Percentiles rank a stretch among this genome's conserved stretches.
These are phyloP conservation scores for Amylostereum areolatum DNA, from an alignment of 1,284 basidiomycete genomes.

Conservation along the genomic window DNA sequence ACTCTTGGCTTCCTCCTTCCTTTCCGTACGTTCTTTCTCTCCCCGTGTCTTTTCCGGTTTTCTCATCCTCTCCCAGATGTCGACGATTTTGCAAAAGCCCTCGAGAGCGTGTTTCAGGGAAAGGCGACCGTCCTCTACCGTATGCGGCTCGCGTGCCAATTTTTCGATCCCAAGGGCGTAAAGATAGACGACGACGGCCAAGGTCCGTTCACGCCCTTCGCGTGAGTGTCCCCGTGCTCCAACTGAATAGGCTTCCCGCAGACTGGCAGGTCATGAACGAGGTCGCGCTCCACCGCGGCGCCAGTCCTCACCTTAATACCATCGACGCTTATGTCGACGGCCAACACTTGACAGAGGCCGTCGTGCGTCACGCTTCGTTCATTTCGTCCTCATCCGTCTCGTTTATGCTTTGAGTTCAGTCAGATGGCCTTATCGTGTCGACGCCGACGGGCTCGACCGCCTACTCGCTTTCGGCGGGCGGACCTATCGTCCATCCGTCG, in stretches of 20 bases:
- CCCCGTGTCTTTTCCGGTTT: neutral
- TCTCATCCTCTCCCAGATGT: conserved; percentile 47
- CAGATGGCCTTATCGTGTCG: conserved; percentile 91
- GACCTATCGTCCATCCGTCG: conserved; percentile 94
- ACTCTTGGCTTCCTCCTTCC: conserved; percentile 92
- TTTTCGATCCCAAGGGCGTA: conserved; percentile 60
- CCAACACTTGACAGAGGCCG: conserved; percentile 91
- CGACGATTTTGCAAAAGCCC: conserved; percentile 71
- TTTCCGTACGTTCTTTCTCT: conserved; percentile 63
- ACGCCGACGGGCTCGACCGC: conserved; percentile 97
- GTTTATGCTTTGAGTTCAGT: conserved; percentile 40
- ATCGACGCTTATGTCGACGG: conserved; percentile 96
- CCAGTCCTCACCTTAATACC: conserved; percentile 88
- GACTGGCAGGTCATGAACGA: conserved; percentile 99
- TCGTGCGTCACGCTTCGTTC: conserved; percentile 59
- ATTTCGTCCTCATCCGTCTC: conserved; percentile 4
- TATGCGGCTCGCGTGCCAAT: conserved; percentile 81
- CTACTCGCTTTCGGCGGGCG: conserved; percentile 93
- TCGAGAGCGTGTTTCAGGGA: conserved; percentile 72
- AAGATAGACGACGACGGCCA: conserved; percentile 44
- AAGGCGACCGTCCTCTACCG: conserved; percentile 79
- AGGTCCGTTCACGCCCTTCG: conserved; percentile 37
- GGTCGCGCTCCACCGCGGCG: conserved; percentile 87
- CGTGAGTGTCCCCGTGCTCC: neutral
- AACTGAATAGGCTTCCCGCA: conserved; percentile 16